These are phyloP conservation scores for Paralagenidium karlingii DNA, from an alignment of 352 stramenopile genomes.

Conservation along the genomic window DNA sequence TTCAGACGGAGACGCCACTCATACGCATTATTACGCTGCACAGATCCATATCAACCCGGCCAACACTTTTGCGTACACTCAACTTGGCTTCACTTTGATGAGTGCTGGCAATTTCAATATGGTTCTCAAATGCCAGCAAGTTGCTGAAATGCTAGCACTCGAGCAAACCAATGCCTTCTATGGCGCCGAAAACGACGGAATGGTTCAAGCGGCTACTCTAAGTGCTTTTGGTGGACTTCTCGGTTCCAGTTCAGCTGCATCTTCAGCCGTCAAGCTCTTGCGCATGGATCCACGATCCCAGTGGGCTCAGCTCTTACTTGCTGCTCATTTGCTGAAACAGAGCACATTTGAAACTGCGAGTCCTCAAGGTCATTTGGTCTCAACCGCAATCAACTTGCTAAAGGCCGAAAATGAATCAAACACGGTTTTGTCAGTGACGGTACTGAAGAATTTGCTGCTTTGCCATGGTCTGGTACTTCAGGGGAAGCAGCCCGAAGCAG, in stretches of 20 bases:
- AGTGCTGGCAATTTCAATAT: neutral
- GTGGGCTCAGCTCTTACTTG: slow-evolving; percentile 34
- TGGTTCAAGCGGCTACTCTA: slow-evolving; percentile 18
- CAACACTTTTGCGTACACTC: too few species aligned
- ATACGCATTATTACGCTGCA: slow-evolving; percentile 1
- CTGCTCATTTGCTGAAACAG: slow-evolving; percentile 29
- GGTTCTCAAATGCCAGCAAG: too few species aligned
- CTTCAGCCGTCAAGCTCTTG: slow-evolving; percentile 35
- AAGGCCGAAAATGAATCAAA: slow-evolving; percentile 2
- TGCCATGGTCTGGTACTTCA: slow-evolving; percentile 9
- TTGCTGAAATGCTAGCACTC: too few species aligned
- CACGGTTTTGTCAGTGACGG: slow-evolving; percentile 7
- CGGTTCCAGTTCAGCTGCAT: slow-evolving; percentile 4
- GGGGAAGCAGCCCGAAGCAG: slow-evolving; percentile 6
- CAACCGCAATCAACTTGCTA: slow-evolving; percentile 5
- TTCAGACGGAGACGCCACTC: slow-evolving; percentile 5
- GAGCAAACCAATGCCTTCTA: too few species aligned
- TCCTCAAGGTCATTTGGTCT: too few species aligned
- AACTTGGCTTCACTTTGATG: slow-evolving; percentile 3
- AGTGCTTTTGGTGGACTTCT: slow-evolving; percentile 11
- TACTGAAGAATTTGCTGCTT: slow-evolving; percentile 32
- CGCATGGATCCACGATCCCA: slow-evolving; percentile 45
- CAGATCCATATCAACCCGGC: neutral
- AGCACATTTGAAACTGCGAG: slow-evolving; percentile 6
- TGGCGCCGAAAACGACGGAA: slow-evolving; percentile 9